Evolutionary conservation across 768 basidiomycete genomes (phyloP).

Genomic region (Suillus clintonianus): DNA sequence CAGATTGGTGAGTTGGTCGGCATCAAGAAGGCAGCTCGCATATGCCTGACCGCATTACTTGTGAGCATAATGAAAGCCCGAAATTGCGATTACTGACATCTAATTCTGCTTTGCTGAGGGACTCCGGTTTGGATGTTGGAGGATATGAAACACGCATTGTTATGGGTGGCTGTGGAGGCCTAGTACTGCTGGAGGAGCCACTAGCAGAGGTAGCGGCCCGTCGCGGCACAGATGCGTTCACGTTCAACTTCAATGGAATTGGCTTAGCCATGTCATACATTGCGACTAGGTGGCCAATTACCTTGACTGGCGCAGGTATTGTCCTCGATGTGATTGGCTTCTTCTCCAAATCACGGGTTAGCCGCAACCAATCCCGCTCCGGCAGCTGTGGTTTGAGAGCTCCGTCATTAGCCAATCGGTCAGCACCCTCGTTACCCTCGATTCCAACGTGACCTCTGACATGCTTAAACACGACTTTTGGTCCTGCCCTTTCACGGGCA

Average conservation of each 20-base stretch:
- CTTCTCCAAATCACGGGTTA: constrained; percentile 5
- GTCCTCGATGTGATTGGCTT: neutral
- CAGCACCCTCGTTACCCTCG: constrained; percentile 87
- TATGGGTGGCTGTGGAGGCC: neutral
- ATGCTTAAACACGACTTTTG: constrained; percentile 62
- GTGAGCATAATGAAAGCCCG: neutral
- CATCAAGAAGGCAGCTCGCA: constrained; percentile 39
- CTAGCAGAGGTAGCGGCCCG: neutral
- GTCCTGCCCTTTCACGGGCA: constrained; percentile 49
- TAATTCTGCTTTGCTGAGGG: constrained; percentile 16
- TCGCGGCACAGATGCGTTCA: neutral
- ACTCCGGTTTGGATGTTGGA: neutral
- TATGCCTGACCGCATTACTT: constrained; percentile 19
- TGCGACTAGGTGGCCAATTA: neutral
- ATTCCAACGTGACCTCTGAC: constrained; percentile 81
- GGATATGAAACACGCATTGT: neutral
- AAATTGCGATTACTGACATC: constrained; percentile 16
- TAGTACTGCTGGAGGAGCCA: neutral
- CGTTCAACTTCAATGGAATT: neutral
- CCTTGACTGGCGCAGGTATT: neutral
- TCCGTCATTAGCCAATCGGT: constrained; percentile 68
- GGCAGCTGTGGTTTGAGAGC: constrained; percentile 34
- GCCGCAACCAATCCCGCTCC: constrained; percentile 62
- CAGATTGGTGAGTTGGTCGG: constrained; percentile 35
- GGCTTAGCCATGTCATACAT: neutral